Conservation (phyloP, 2,329 filamentous ascomycete genomes). For the Periconia sp. region DNA sequence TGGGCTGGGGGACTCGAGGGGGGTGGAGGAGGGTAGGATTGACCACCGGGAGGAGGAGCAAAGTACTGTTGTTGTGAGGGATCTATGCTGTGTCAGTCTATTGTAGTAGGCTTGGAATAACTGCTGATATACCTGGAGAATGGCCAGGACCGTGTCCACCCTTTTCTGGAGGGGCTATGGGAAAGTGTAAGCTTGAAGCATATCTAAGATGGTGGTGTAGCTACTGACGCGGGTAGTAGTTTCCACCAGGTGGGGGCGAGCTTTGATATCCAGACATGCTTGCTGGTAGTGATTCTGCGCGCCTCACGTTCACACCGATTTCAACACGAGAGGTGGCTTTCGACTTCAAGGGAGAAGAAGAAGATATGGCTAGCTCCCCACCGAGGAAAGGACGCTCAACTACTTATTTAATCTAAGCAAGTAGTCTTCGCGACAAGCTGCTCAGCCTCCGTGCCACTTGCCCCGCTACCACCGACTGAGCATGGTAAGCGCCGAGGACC, state of each 20-base stretch:
- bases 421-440: slow-evolving; percentile 22
- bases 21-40: slow-evolving; percentile 40
- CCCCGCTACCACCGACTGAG: neutral
- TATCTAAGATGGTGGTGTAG: neutral
- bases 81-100: slow-evolving; percentile 17
- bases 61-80: slow-evolving; percentile 37
- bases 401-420: no score
- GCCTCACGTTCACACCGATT: neutral
- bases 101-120: neutral
- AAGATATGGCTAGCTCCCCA: neutral
- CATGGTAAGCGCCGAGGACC: neutral
- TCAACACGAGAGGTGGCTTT: neutral
- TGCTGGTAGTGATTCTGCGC: neutral
- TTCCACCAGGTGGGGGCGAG: slow-evolving; percentile 37
- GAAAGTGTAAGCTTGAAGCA: neutral
- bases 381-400: neutral
- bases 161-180: slow-evolving; percentile 36
- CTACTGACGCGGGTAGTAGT: slow-evolving; percentile 40
- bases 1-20: slow-evolving; percentile 30
- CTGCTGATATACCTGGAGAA: neutral
- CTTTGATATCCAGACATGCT: slow-evolving; percentile 34
- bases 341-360: neutral
- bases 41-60: slow-evolving; percentile 38
- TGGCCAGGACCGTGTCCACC: slow-evolving; percentile 24
- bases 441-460: slow-evolving; percentile 30